Evolutionary conservation across 2,329 filamentous ascomycete species (phyloP), one percentile per base, ranked within the genome.

Genomic region (Dactylellina haptotyla): DNA sequence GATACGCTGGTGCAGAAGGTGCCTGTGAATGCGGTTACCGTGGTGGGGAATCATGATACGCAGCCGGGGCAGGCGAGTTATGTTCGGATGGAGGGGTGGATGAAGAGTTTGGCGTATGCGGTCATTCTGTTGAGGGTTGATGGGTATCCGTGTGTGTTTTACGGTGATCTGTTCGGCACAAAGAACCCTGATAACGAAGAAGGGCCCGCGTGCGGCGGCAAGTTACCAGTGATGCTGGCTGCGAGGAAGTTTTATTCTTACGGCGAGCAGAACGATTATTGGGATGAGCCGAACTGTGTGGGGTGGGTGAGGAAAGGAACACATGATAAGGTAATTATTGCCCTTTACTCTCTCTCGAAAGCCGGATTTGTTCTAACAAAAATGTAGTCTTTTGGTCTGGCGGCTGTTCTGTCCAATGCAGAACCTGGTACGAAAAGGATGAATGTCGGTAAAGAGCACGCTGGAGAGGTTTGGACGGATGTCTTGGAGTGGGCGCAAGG

Each of bases 41-140:
- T 91, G 3, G 88, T 91, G 0, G 87, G 87, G 80, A 91, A 90
- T 80, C 89, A 91, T 81, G 89, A 92, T 79, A 91, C 89, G 0
- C 86, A 86, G 82, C 82, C 85, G 32, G 87, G 87, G 30, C 88
- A 90, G 79, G 85, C 87, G 0, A 83, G 89, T 45, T 87, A 86
- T 77, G 83, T 83, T 77, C 76, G 77, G 1, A 86, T 92, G 41
- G 84, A 87, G 63, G 83, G 84, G 25, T 88, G 86, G 81, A 90
- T 92, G 82, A 91, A 91, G 79, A 85, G 88, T 0, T 83, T 92
- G 14, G 90, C 89, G 10, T 91, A 92, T 79, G 82, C 88, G 0
- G 83, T 92, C 46, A 91, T 92, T 63, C 85, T 93, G 1, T 85
- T 92, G 25, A 85, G 88, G 10, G 80, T 83, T 54, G 82, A 86